These are phyloP conservation scores for Metarhizium sp. DNA, from an alignment of 2,329 filamentous ascomycete species.

Conservation along the genomic window DNA sequence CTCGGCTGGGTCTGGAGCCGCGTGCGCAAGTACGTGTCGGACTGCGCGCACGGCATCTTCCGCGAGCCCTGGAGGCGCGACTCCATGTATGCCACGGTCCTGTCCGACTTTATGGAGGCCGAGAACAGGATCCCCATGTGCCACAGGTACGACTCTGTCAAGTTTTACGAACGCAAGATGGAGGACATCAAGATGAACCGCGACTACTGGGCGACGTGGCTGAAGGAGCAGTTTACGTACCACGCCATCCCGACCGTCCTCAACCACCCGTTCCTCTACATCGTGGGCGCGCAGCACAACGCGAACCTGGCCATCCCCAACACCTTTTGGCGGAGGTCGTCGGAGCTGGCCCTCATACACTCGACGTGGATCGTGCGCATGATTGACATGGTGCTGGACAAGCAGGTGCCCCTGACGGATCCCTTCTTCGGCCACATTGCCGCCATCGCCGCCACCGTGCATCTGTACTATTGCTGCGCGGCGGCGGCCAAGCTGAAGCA, in stretches of 20 bases:
- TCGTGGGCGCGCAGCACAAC: conserved; percentile 41
- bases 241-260: conserved; percentile 40
- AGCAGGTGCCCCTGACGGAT: conserved; percentile 37
- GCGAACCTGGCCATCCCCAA: conserved; percentile 42
- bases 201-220: conserved; percentile 42
- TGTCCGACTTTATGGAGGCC: conserved; percentile 41
- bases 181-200: conserved; percentile 34
- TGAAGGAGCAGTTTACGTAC: conserved; percentile 44
- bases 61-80: conserved; percentile 43
- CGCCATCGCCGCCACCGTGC: conserved; percentile 42
- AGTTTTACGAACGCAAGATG: conserved; percentile 38
- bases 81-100: conserved; percentile 39
- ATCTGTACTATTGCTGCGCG: conserved; percentile 44
- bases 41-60: conserved; percentile 36
- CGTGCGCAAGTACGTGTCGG: conserved; percentile 34
- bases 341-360: conserved; percentile 40
- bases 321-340: conserved; percentile 43
- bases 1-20: conserved; percentile 43
- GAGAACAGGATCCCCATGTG: conserved; percentile 39
- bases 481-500: conserved; percentile 37
- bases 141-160: conserved; percentile 42
- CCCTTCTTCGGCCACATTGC: conserved; percentile 43
- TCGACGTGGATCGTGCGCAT: conserved; percentile 45
- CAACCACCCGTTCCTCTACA: conserved; percentile 45
- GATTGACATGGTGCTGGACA: conserved; percentile 44